phyloP scores from a whole-genome alignment of 495 filamentous ascomycete species.

The Penicillium diatomitis region DNA sequence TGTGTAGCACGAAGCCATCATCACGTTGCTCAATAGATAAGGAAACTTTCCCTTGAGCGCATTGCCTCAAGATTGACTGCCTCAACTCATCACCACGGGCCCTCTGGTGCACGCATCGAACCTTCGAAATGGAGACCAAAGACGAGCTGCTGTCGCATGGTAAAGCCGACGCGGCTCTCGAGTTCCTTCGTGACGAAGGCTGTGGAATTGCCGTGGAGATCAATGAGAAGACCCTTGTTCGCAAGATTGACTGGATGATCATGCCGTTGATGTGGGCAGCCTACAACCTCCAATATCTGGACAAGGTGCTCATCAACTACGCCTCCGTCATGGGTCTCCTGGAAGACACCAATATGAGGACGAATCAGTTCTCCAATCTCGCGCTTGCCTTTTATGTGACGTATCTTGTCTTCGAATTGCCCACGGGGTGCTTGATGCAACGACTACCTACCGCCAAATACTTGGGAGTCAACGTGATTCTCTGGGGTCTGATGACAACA shows the following conservation, averaged over 20 bases:
- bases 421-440: conserved; percentile 35
- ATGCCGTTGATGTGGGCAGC: conserved; percentile 36
- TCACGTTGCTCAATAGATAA: no score
- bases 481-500: conserved; percentile 53
- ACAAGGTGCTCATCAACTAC: conserved; percentile 54
- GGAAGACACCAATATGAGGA: conserved; percentile 40
- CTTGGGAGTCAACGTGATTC: conserved; percentile 39
- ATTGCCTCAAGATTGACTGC: no score
- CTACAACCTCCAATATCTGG: conserved; percentile 57
- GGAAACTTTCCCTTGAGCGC: no score
- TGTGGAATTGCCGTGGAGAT: conserved; percentile 6
- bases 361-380: conserved; percentile 45
- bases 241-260: conserved; percentile 35
- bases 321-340: conserved; percentile 51
- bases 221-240: conserved; percentile 27
- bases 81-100: no score
- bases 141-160: conserved; percentile 5
- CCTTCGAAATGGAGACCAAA: conserved; percentile 12
- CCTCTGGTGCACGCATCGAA: neutral
- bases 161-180: conserved; percentile 21
- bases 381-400: conserved; percentile 48
- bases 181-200: conserved; percentile 17
- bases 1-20: no score
- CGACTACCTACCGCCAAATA: conserved; percentile 40
- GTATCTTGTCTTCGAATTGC: conserved; percentile 30